These are phyloP conservation scores for Eragrostis curvula DNA, from an alignment of 176 grass and related monocot genomes.

Conservation along the genomic window DNA sequence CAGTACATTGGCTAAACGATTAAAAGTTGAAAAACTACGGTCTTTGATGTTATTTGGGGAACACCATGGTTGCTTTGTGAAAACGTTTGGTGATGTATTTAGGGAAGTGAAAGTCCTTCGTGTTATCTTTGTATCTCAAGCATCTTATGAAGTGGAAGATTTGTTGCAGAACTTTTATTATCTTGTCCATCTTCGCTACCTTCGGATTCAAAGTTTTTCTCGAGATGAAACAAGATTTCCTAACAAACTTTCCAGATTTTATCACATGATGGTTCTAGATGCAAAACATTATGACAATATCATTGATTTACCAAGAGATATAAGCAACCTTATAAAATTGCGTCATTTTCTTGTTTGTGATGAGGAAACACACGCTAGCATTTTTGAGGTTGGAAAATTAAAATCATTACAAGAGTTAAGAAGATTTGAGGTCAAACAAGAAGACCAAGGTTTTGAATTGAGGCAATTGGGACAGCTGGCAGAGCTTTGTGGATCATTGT, in stretches of 20 bases:
- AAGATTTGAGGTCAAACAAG: neutral
- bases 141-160: too few relatives aligned
- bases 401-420: neutral
- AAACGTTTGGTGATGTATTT: neutral
- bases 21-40: neutral
- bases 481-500: neutral
- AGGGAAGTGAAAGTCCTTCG: neutral
- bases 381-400: neutral
- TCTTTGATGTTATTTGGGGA: constrained; percentile 28
- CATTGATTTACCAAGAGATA: neutral
- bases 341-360: neutral
- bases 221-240: neutral
- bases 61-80: neutral
- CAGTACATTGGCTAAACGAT: neutral
- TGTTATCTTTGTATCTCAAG: too few relatives aligned
- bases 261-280: constrained; percentile 18
- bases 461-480: neutral
- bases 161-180: too few relatives aligned
- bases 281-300: neutral
- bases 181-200: constrained; percentile 28
- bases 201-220: neutral
- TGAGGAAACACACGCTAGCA: neutral
- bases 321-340: constrained; percentile 2
- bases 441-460: neutral
- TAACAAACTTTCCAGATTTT: neutral